Evolutionary conservation across 257 asterid species (phyloP), one percentile per base, ranked within the genome.

Genomic region (Solanum corneliomulleri): DNA sequence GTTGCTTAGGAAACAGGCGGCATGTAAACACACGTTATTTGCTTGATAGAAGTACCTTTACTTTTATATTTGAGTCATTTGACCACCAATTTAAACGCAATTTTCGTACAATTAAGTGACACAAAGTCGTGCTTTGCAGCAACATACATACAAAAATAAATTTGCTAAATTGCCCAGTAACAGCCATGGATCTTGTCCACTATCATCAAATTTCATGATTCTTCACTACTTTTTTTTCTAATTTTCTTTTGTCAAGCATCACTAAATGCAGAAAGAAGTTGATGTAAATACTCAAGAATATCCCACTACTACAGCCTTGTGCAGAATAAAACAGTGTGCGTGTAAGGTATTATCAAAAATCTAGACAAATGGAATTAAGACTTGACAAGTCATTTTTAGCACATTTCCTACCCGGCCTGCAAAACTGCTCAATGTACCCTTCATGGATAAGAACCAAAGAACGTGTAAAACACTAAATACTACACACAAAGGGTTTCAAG

Each of bases 1-100:
- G 16, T 2, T 8, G 96, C 95, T 96, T 95, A 93, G 97, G 39
- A 37, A 37, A 37, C 39, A 37, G 39, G 39, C 39, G 39, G 25
- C 83, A 44, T 75, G 18, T 16, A 70, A 12, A 16, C 39, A 27
- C 49, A 37, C 49, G 37, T 10, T 23, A 72, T 37, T 72, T 37
- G 49, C 56, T 11, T 41, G 20, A 75, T 23, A 14, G 11, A 76
- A n/a, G n/a, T 41, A 13, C 7, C 58, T 39, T 9, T 20, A 44
- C 16, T 72, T 18, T 9, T 35, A 72, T 2, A n/a, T n/a, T n/a
- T n/a, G n/a, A n/a, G n/a, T n/a, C n/a, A 31, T 31, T 31, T 20
- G 80, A 71, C 14, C 11, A n/a, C 41, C 58, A 76, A 25, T 49
- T 76, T 12, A 75, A 76, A 42, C 29, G 12, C 62, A 76, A 42